Conservation (phyloP, 495 filamentous ascomycete genomes). For the Aspergillus bertholletiae region DNA sequence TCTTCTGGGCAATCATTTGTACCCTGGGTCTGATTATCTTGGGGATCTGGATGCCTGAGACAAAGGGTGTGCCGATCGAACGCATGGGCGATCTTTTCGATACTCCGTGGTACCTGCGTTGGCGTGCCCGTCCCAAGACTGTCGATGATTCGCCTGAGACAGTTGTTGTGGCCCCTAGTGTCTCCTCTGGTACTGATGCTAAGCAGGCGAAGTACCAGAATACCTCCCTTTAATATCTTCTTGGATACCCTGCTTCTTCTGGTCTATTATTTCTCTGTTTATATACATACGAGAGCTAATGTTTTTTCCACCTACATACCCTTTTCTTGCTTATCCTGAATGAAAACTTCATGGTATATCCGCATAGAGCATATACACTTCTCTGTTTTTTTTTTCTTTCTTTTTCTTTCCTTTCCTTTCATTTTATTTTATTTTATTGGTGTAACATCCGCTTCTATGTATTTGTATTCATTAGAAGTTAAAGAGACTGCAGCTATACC, state of each 20-base stretch:
- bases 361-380: no score
- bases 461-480: no score
- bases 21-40: conserved; percentile 37
- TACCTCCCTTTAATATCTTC: background rate
- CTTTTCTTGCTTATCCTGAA: background rate
- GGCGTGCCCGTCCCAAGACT: conserved; percentile 27
- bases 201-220: background rate
- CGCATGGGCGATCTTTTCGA: conserved; percentile 44
- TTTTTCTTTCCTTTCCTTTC: no score
- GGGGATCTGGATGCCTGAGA: conserved; percentile 46
- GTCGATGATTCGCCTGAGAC: conserved; percentile 8
- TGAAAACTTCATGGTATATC: no score
- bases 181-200: background rate
- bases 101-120: conserved; percentile 41
- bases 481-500: no score
- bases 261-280: background rate
- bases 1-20: conserved; percentile 44
- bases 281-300: background rate
- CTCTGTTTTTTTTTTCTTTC: no score
- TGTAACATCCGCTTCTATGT: no score
- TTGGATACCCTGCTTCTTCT: no score
- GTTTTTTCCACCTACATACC: background rate
- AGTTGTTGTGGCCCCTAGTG: background rate
- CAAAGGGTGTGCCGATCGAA: conserved; percentile 42
- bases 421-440: no score